A percentile compares a stretch with the other conserved stretches of the same genome.
Conservation (phyloP, 331 rosid genomes). For the Dryas integrifolia region DNA sequence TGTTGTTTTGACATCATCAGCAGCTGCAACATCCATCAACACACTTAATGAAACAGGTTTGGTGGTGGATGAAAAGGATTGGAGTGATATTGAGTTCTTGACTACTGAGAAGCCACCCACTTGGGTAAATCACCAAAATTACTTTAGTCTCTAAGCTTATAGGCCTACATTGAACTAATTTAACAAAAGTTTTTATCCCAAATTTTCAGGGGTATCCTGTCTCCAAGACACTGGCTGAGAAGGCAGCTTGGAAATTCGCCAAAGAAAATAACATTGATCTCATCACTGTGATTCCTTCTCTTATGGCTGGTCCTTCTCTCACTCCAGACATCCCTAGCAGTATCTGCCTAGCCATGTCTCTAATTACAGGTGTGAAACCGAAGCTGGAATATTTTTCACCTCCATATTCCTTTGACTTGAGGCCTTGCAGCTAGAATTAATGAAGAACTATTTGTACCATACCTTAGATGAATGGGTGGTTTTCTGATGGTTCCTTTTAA, state of each 20-base stretch:
- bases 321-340: slow-evolving; percentile 65
- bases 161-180: background rate
- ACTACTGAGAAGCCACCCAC: slow-evolving; percentile 59
- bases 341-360: slow-evolving; percentile 42
- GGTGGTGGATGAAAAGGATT: slow-evolving; percentile 54
- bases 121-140: slow-evolving; percentile 50
- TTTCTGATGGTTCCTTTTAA: slow-evolving; percentile 6
- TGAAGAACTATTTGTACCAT: too few relatives aligned
- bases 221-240: slow-evolving; percentile 69
- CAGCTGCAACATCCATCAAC: slow-evolving; percentile 65
- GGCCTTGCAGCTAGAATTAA: background rate
- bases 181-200: background rate
- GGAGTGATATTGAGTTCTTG: slow-evolving; percentile 71
- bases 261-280: slow-evolving; percentile 62
- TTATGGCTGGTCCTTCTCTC: slow-evolving; percentile 60
- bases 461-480: background rate
- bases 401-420: background rate
- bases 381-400: background rate
- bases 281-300: slow-evolving; percentile 64
- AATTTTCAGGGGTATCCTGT: slow-evolving; percentile 63
- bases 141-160: background rate
- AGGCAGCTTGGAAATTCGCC: slow-evolving; percentile 68
- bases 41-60: slow-evolving; percentile 45
- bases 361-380: slow-evolving; percentile 51
- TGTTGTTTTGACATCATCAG: slow-evolving; percentile 77